These are phyloP conservation scores for Syzygium grande DNA, from an alignment of 345 rosid genomes.

Conservation along the genomic window DNA sequence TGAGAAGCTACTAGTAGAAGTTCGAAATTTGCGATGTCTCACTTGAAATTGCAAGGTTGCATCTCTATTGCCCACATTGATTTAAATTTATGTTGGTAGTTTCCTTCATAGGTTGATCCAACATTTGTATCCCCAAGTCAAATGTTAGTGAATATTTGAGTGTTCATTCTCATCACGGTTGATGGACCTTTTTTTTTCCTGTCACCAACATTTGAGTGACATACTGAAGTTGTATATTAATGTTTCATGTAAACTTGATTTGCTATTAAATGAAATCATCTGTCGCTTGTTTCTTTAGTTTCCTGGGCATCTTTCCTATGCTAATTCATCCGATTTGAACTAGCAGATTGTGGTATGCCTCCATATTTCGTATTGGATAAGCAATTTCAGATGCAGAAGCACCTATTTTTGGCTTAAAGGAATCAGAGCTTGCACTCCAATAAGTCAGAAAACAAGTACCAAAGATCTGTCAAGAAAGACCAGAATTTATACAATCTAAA, in stretches of 20 bases:
- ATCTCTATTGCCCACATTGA: neutral
- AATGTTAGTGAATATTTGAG: neutral
- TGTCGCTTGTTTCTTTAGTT: neutral
- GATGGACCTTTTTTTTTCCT: neutral
- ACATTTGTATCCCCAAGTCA: neutral
- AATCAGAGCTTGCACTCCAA: neutral
- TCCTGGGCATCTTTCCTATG: neutral
- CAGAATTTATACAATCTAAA: neutral
- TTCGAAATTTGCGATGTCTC: neutral
- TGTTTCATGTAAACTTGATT: neutral
- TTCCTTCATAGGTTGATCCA: neutral
- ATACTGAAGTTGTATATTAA: neutral
- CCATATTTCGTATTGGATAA: neutral
- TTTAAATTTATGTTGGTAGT: neutral
- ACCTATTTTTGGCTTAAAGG: neutral
- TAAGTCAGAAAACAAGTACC: neutral
- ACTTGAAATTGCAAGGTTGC: neutral
- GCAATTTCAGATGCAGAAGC: neutral
- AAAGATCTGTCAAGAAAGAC: neutral
- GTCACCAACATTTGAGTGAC: neutral
- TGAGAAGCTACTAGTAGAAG: neutral
- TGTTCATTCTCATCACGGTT: neutral
- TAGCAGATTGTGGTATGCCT: neutral
- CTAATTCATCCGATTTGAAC: neutral
- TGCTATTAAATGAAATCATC: neutral